phyloP scores from a whole-genome alignment of 495 filamentous ascomycete species.

The Articulospora tetracladia region DNA sequence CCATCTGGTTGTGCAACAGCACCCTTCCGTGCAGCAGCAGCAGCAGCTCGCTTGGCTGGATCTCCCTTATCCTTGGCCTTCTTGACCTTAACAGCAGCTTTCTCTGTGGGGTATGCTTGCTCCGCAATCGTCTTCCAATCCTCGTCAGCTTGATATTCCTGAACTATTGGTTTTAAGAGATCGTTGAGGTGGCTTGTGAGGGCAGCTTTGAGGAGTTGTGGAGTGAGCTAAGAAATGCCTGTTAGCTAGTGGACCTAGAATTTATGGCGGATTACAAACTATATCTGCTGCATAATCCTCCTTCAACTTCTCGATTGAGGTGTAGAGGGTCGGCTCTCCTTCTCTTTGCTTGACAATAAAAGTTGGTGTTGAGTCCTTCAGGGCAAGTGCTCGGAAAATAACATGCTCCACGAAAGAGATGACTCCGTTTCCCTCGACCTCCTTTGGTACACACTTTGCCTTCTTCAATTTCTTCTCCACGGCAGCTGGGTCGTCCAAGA shows the following conservation, averaged over 20 bases:
- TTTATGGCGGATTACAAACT: constrained; percentile 45
- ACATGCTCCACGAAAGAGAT: constrained; percentile 81
- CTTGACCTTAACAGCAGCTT: constrained; percentile 60
- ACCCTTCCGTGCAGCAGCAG: constrained; percentile 3
- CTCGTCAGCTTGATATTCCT: constrained; percentile 58
- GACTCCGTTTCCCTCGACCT: constrained; percentile 81
- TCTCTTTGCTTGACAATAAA: constrained; percentile 60
- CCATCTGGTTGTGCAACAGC: constrained; percentile 22
- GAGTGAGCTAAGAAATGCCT: constrained; percentile 58
- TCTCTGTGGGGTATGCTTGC: constrained; percentile 77
- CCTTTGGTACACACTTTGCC: constrained; percentile 59
- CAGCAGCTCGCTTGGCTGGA: constrained; percentile 16
- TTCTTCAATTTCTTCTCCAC: constrained; percentile 46
- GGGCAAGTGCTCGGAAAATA: constrained; percentile 63
- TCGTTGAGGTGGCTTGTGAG: constrained; percentile 63
- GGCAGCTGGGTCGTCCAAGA: constrained; percentile 69
- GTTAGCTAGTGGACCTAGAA: neutral
- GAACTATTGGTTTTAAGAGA: constrained; percentile 72
- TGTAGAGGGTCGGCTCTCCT: constrained; percentile 73
- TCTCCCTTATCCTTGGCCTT: constrained; percentile 75
- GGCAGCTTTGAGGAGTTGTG: constrained; percentile 79
- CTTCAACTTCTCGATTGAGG: constrained; percentile 62
- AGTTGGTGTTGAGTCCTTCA: constrained; percentile 47
- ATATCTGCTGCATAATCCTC: constrained; percentile 78
- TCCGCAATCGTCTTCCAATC: constrained; percentile 81